Base-by-base conservation (phyloP, 164 flowering plant genomes). In the Piper betle region DNA sequence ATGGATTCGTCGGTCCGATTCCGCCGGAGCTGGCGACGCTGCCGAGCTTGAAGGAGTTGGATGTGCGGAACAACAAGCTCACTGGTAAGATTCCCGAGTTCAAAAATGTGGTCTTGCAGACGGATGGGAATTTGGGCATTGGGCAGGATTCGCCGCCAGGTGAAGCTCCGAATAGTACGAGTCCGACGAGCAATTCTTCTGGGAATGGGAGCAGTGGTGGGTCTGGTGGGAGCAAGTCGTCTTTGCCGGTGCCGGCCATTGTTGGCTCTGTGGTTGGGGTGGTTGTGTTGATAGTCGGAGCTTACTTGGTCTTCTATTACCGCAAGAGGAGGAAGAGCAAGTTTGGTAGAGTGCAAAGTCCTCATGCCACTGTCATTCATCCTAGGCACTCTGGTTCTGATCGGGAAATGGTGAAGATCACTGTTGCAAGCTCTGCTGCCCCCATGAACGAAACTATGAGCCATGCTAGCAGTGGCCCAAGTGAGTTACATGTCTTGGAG, bases 331-430 rank as follows among this genome's bases (percentile, higher is more conserved):
- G 71, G 57, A 61, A 64, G n/a, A 75, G 77, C 66, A 72, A 46
- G 0, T 74, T 67, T 6, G 61, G 77, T 2, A 74, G 76, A 61
- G 87, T 80, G 3, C 89, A 81, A 58, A 79, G 78, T 52, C 81
- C 85, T 7, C 76, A 75, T 55, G 57, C 82, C 8, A 65, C 78
- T 68, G 80, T 85, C 10, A 64, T 86, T 48, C 91, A 88, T 74
- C 92, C 96, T 40, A 74, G 71, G 7, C 74, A 73, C 72, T 85
- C 91, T 16, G 87, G 83, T 11, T 78, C 87, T 25, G 90, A 77
- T 54, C 75, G 71, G 13, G 83, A 80, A 43, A 76, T 59, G 3
- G 75, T 83, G 18, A 91, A 86, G 81, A 73, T 83, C 55, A 77
- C 88, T 3, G 72, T 85, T 56, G 78, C 94, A 3, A 78, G 75